Conservation (phyloP, 139 green algal genomes). For the Coelastrella sp. region DNA sequence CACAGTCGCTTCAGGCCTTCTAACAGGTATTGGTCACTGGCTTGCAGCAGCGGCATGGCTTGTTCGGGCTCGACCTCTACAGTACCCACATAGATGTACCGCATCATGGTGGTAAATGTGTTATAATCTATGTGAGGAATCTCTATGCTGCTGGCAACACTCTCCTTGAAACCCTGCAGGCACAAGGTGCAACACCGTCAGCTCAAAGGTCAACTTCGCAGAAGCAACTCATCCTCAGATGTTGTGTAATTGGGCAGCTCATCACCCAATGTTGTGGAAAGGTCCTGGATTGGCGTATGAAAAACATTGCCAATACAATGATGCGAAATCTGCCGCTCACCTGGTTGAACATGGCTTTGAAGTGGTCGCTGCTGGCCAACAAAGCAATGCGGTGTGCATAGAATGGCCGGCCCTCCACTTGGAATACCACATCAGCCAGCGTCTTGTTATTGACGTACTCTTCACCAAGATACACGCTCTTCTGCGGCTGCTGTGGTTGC, state of each 20-base stretch:
- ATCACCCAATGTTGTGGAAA: background rate
- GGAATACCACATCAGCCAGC: constrained; percentile 92
- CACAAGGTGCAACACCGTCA: background rate
- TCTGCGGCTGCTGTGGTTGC: constrained; percentile 34
- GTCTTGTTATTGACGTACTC: constrained; percentile 94
- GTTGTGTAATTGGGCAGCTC: too few species aligned
- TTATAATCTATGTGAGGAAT: constrained; percentile 93
- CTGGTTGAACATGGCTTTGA: constrained; percentile 95
- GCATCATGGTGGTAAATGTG: constrained; percentile 94
- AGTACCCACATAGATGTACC: constrained; percentile 93
- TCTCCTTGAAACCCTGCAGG: constrained; percentile 69
- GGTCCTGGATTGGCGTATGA: too few species aligned
- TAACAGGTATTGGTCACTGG: constrained; percentile 95
- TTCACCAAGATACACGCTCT: constrained; percentile 60
- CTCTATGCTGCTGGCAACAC: constrained; percentile 84
- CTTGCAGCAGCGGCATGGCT: constrained; percentile 68
- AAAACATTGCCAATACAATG: background rate
- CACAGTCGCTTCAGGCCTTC: constrained; percentile 95
- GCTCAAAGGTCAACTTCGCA: too few species aligned
- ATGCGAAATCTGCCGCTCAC: background rate
- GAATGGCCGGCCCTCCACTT: constrained; percentile 92
- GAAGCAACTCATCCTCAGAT: too few species aligned
- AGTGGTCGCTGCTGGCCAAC: constrained; percentile 90
- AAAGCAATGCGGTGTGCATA: constrained; percentile 94
- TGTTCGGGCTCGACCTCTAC: constrained; percentile 62